phyloP scores from a whole-genome alignment of 805 yeast genomes.

The Suhomyces faveliae region DNA sequence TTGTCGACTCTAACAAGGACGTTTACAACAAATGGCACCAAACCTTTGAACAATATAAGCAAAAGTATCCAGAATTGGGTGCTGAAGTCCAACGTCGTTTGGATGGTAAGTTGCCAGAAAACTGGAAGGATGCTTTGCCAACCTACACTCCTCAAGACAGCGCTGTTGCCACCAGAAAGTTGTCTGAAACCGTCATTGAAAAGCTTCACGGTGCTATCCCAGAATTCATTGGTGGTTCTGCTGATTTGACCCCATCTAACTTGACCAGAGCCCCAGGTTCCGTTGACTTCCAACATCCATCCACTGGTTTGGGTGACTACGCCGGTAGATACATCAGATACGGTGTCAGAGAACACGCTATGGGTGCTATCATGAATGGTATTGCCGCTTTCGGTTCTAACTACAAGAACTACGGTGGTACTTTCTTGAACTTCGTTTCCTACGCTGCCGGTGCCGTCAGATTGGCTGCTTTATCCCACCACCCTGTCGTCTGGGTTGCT shows the following conservation, averaged over 20 bases:
- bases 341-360: slow-evolving; percentile 99
- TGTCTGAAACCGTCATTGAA: slow-evolving; percentile 77
- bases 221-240: slow-evolving; percentile 95
- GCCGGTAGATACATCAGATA: slow-evolving; percentile 92
- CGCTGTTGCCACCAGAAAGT: slow-evolving; percentile 91
- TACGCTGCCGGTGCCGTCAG: slow-evolving; percentile 87
- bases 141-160: slow-evolving; percentile 71
- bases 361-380: slow-evolving; percentile 99
- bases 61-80: slow-evolving; percentile 74
- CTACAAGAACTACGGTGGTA: slow-evolving; percentile 91
- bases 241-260: slow-evolving; percentile 96
- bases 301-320: slow-evolving; percentile 78
- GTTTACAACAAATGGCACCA: slow-evolving; percentile 75
- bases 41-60: slow-evolving; percentile 57
- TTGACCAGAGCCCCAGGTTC: slow-evolving; percentile 84
- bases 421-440: slow-evolving; percentile 89
- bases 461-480: slow-evolving; percentile 79
- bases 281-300: slow-evolving; percentile 88
- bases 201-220: slow-evolving; percentile 66
- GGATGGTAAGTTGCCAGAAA: slow-evolving; percentile 71
- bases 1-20: slow-evolving; percentile 60
- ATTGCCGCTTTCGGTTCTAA: slow-evolving; percentile 86
- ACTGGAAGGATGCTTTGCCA: slow-evolving; percentile 80
- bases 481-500: slow-evolving; percentile 83
- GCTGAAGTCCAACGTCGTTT: slow-evolving; percentile 80